Evolutionary conservation across 1,284 basidiomycete species (phyloP), one percentile per base, ranked within the genome.

Genomic region (Malassezia slooffiae): DNA sequence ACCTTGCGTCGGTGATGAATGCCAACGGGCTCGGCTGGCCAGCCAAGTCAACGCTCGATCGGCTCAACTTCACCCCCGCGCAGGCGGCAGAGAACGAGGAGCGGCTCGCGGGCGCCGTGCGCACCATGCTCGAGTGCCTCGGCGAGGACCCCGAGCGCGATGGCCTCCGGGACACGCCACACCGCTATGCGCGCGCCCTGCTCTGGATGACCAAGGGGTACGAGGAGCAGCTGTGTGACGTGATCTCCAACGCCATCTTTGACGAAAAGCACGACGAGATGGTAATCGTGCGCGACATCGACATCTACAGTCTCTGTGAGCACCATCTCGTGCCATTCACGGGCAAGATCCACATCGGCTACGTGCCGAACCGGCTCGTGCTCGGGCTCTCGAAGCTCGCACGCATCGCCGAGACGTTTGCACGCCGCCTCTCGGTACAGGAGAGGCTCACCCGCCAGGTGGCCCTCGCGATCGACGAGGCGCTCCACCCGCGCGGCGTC

Each of bases 151-250:
- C 93, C 2, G 80, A 89, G 65, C 78, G 93, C 32, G 87, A 91
- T 63, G 93, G 93, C 8, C 75, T 99, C 22, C 74, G 81, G 36
- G 79, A 82, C 55, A 99, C 93, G 1, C 93, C 93, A 12, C 86
- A 91, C 61, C 78, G 93, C 32, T 99, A 96, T 72, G 91, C 90
- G 22, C 85, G 97, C 71, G 90, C 93, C 21, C 75, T 99, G 41
- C 80, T 99, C 75, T 97, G 89, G 89, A 95, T 97, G 90, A 97
- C 93, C 26, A 82, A 84, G 64, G 93, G 93, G 3, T 99, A 99
- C 72, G 93, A 96, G 70, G 90, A 96, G 71, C 79, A 85, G 54
- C 72, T 99, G 53, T 79, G 80, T 72, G 85, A 29, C 20, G 90
- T 97, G 55, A 95, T 97, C 58, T 93, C 95, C 71, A 87, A 95